Evolutionary conservation across 73 alveolate species (phyloP).

Genomic region (Paramecium caudatum): DNA sequence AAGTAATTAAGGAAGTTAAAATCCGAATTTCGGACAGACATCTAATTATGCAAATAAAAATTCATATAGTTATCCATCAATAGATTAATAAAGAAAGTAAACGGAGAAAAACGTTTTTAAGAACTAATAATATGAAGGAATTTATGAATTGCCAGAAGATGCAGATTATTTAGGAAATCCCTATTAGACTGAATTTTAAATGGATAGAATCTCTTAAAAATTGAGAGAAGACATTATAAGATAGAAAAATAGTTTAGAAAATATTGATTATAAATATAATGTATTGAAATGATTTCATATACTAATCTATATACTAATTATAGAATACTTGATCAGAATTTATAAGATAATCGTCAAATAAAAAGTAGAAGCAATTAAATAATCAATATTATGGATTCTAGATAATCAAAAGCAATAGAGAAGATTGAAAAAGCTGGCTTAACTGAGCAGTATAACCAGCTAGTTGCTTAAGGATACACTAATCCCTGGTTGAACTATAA

Average conservation of each 20-base stretch:
- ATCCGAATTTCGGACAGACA: neutral
- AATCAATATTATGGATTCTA: constrained; percentile 23
- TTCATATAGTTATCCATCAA: neutral
- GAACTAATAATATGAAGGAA: neutral
- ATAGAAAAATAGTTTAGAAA: constrained; percentile 1
- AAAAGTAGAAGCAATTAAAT: neutral
- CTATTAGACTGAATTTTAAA: neutral
- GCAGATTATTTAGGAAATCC: constrained; percentile 39
- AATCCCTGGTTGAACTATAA: constrained; percentile 46
- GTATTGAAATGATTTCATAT: constrained; percentile 12
- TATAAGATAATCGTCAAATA: neutral
- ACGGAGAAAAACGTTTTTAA: neutral
- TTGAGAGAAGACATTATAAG: constrained; percentile 2
- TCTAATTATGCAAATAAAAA: too few species aligned
- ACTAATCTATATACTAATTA: neutral
- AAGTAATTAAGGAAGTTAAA: neutral
- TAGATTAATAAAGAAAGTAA: neutral
- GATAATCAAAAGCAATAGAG: constrained; percentile 43
- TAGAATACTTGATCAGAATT: constrained; percentile 49
- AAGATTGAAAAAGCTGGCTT: constrained; percentile 56
- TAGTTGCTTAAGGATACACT: constrained; percentile 28
- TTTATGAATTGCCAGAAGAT: neutral
- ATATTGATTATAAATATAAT: constrained; percentile 23
- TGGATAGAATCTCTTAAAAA: constrained; percentile 23
- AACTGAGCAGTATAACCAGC: constrained; percentile 53